Percentiles rank a stretch among this genome's conserved stretches.
These are phyloP conservation scores for Malania oleifera DNA, from an alignment of 164 flowering plant species.

Conservation along the genomic window DNA sequence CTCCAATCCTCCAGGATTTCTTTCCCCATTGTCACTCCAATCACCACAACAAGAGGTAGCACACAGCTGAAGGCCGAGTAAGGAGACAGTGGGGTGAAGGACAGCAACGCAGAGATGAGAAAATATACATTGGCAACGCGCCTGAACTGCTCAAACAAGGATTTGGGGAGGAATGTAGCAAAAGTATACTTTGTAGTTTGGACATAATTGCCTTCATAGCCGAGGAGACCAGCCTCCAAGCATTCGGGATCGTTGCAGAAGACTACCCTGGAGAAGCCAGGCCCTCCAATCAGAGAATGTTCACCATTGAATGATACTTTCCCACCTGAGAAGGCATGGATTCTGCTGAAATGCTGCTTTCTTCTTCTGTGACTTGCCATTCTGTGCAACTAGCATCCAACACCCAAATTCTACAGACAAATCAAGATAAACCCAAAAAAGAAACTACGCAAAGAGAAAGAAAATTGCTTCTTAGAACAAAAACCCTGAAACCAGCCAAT, in stretches of 20 bases:
- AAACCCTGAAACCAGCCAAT: no score
- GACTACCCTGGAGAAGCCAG: constrained; percentile 74
- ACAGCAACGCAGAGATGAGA: constrained; percentile 46
- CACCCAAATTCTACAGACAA: constrained; percentile 3
- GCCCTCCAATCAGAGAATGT: constrained; percentile 65
- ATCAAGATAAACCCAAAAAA: constrained; percentile 8
- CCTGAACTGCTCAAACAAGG: constrained; percentile 84
- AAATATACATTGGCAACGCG: constrained; percentile 77
- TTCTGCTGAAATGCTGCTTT: constrained; percentile 50
- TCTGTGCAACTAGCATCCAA: constrained; percentile 9
- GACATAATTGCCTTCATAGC: constrained; percentile 57
- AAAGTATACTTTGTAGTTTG: constrained; percentile 69
- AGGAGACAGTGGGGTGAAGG: constrained; percentile 72
- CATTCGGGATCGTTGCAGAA: constrained; percentile 59
- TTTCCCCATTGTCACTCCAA: constrained; percentile 73
- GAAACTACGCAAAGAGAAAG: constrained; percentile 6
- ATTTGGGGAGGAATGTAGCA: constrained; percentile 67
- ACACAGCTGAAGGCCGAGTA: constrained; percentile 54
- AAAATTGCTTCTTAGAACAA: no score
- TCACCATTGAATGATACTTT: constrained; percentile 46
- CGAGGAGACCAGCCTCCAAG: constrained; percentile 32
- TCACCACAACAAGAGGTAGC: constrained; percentile 58
- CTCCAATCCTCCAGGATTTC: constrained; percentile 79
- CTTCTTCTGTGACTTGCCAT: constrained; percentile 42
- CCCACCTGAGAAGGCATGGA: constrained; percentile 51